Conservation (phyloP, 139 green algal species). For the Haematococcus lacustris region DNA sequence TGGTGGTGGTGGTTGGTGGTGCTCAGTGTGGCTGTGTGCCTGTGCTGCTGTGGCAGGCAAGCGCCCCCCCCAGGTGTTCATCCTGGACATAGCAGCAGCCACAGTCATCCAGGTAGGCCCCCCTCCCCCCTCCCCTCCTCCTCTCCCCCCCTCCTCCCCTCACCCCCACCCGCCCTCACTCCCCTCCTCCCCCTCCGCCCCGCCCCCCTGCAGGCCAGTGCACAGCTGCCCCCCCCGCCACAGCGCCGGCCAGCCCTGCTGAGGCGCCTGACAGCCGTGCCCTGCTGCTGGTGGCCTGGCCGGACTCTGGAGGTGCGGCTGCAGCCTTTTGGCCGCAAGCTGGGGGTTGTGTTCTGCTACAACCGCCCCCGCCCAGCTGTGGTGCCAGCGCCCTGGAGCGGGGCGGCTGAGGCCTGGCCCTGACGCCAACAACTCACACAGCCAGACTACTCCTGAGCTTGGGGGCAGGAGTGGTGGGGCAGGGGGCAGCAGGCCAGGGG, state of each 20-base stretch:
- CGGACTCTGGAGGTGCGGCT: too few relatives aligned
- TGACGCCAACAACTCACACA: too few relatives aligned
- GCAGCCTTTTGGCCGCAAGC: constrained; percentile 17
- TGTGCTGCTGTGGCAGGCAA: constrained; percentile 32
- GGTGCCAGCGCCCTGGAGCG: constrained; percentile 31
- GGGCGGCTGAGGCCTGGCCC: too few relatives aligned
- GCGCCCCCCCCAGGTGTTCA: constrained; percentile 47
- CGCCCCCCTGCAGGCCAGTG: too few relatives aligned
- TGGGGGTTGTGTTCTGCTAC: constrained; percentile 87
- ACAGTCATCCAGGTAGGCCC: constrained; percentile 16
- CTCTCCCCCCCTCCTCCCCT: too few relatives aligned
- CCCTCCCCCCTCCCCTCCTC: too few relatives aligned
- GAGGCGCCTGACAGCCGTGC: constrained; percentile 49
- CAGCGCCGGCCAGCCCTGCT: constrained; percentile 72
- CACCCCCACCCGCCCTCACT: too few relatives aligned
- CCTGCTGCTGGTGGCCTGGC: constrained; percentile 73
- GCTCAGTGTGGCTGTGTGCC: not conserved
- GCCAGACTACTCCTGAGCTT: not conserved
- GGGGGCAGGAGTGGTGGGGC: too few relatives aligned
- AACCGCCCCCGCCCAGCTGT: constrained; percentile 72
- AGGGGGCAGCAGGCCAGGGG: too few relatives aligned
- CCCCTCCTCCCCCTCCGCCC: too few relatives aligned
- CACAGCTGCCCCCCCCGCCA: too few relatives aligned
- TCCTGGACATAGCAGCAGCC: constrained; percentile 41
- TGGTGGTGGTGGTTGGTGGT: too few relatives aligned